phyloP scores from a whole-genome alignment of 2,329 filamentous ascomycete species.

The Raffaelea arxii region DNA sequence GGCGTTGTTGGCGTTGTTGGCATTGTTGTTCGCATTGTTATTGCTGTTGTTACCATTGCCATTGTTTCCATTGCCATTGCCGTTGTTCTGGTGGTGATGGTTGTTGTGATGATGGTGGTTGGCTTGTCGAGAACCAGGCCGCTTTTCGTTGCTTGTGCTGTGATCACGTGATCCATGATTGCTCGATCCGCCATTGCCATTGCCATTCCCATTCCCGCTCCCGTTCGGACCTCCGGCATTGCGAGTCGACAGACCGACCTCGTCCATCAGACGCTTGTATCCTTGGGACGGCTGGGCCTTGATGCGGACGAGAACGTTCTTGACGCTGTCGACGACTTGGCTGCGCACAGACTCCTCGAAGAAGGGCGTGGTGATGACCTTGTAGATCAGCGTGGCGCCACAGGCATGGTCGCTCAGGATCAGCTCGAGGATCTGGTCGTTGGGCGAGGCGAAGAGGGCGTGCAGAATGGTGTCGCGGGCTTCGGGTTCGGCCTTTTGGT shows the following conservation, averaged over 20 bases:
- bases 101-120: conserved; percentile 32
- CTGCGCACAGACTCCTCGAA: conserved; percentile 84
- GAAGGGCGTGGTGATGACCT: conserved; percentile 94
- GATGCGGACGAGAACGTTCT: conserved; percentile 76
- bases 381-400: conserved; percentile 94
- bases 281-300: conserved; percentile 92
- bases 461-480: conserved; percentile 83
- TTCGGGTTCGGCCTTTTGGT: conserved; percentile 89
- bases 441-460: conserved; percentile 83
- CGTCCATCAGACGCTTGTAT: conserved; percentile 98
- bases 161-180: conserved; percentile 37
- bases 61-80: conserved; percentile 15
- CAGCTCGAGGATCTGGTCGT: conserved; percentile 78
- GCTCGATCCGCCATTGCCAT: conserved; percentile 21
- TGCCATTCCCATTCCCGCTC: conserved; percentile 27
- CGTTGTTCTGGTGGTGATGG: conserved; percentile 24
- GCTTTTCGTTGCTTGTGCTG: conserved; percentile 37
- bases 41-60: conserved; percentile 16
- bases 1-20: conserved; percentile 21
- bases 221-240: conserved; percentile 22
- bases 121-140: conserved; percentile 46
- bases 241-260: conserved; percentile 77
- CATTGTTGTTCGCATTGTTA: conserved; percentile 14
- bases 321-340: conserved; percentile 86
- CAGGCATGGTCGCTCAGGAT: conserved; percentile 88